phyloP scores from a whole-genome alignment of 495 filamentous ascomycete genomes.

The Penicillium goetzii region DNA sequence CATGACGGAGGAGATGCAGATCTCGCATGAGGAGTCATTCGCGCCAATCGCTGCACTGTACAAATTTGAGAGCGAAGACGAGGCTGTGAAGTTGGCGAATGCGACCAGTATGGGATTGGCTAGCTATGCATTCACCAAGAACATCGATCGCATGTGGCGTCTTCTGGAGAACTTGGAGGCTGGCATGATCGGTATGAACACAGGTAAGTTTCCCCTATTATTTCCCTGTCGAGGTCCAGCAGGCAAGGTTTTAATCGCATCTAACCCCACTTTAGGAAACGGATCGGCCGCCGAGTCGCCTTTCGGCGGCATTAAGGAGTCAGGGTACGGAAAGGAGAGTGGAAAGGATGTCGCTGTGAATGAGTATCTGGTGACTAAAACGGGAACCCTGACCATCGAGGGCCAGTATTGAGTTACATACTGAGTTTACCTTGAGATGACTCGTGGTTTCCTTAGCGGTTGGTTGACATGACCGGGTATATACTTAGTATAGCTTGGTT shows the following conservation, averaged over 20 bases:
- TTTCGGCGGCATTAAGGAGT: constrained; percentile 78
- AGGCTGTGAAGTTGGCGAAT: constrained; percentile 65
- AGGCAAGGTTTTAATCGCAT: background rate
- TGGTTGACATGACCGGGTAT: background rate
- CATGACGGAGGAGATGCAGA: constrained; percentile 65
- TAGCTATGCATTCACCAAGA: constrained; percentile 75
- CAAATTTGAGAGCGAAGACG: constrained; percentile 70
- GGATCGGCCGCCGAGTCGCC: constrained; percentile 70
- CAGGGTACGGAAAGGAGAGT: constrained; percentile 75
- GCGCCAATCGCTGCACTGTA: constrained; percentile 70
- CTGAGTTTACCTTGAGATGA: background rate
- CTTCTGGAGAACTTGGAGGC: constrained; percentile 74
- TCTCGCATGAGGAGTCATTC: constrained; percentile 71
- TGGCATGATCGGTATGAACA: constrained; percentile 76
- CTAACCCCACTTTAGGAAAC: constrained; percentile 46
- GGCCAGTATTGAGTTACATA: constrained; percentile 55
- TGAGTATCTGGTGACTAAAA: constrained; percentile 75
- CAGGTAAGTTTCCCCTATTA: constrained; percentile 43
- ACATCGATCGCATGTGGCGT: constrained; percentile 71
- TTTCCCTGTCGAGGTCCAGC: background rate
- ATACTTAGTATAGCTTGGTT: background rate
- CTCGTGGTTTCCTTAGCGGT: background rate
- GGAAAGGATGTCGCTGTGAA: constrained; percentile 72
- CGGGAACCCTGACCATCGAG: constrained; percentile 66
- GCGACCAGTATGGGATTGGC: constrained; percentile 72